Evolutionary conservation across 2,329 filamentous ascomycete species (phyloP), one percentile per base, ranked within the genome.

Genomic region (Penicillium griseofulvum): DNA sequence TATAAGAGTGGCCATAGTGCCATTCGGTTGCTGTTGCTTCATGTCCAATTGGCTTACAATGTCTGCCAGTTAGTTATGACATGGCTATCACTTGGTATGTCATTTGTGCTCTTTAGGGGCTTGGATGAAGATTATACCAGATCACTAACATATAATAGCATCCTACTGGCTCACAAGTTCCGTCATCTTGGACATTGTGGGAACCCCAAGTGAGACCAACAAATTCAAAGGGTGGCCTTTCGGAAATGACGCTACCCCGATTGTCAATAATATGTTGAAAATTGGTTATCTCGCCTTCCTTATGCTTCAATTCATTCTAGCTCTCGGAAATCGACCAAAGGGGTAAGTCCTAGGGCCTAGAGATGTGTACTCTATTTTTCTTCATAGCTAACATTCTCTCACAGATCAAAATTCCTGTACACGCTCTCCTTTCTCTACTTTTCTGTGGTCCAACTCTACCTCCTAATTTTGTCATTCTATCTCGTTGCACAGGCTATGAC

Each of bases 121-220:
- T 43, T n/a, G 7, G 1, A 26, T 43, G 14, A 7, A 2, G 24
- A 8, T 1, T 3, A 17, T 11, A 5, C 12, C n/a, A 16, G 11
- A 11, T 17, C 1, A 14, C 81, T 80, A 65, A 78, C 85, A 19
- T 31, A 10, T 26, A 12, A 2, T 36, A 77, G 90, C 91, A 69
- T 94, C 93, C 45, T 97, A 94, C 85, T 97, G 91, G 83, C 86
- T 97, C 58, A 97, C 93, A 28, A 97, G 91, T n/a, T 87, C 87
- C 48, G 89, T 97, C 71, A 96, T 97, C 73, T 95, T 97, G 90
- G 88, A 96, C 72, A 86, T 97, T 51, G 93, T 97, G 69, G 93
- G 93, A 65, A 85, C 79, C 12, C 86, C 88, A 28, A 78, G 80
- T 22, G 70, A 77, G 14, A 74, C 78, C 19, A 81, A 79, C 60